phyloP scores from a whole-genome alignment of 2,329 filamentous ascomycete genomes.

The Coniella lustricola region DNA sequence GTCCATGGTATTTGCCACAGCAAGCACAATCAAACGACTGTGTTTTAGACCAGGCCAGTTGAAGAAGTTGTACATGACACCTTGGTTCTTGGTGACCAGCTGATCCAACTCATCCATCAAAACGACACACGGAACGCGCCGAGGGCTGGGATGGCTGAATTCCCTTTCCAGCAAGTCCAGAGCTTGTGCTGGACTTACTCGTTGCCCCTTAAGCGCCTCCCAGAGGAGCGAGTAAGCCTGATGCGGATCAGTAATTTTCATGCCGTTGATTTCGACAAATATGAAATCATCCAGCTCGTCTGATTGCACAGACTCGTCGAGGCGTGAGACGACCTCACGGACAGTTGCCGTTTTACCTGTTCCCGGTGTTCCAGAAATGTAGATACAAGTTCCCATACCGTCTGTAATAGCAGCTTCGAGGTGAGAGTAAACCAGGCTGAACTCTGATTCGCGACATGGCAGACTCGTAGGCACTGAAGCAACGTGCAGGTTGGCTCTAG shows the following conservation, averaged over 20 bases:
- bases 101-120: conserved; percentile 98
- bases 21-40: conserved; percentile 88
- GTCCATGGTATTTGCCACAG: conserved; percentile 99
- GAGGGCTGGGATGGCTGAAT: conserved; percentile 84
- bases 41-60: conserved; percentile 94
- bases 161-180: conserved; percentile 86
- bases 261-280: conserved; percentile 98
- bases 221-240: conserved; percentile 92
- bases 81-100: conserved; percentile 94
- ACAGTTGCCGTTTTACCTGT: conserved; percentile 98
- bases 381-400: conserved; percentile 91
- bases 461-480: conserved; percentile 84
- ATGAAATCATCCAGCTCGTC: conserved; percentile 98
- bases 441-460: conserved; percentile 88
- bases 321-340: conserved; percentile 81
- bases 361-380: conserved; percentile 97
- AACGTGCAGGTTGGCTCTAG: conserved; percentile 82
- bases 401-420: conserved; percentile 91
- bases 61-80: conserved; percentile 99
- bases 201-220: conserved; percentile 90
- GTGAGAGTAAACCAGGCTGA: conserved; percentile 85
- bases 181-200: conserved; percentile 86
- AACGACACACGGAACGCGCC: conserved; percentile 90
- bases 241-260: conserved; percentile 98
- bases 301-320: conserved; percentile 78